Base-by-base conservation (phyloP, 805 yeast species). In the Myxozyma nipponensis region DNA sequence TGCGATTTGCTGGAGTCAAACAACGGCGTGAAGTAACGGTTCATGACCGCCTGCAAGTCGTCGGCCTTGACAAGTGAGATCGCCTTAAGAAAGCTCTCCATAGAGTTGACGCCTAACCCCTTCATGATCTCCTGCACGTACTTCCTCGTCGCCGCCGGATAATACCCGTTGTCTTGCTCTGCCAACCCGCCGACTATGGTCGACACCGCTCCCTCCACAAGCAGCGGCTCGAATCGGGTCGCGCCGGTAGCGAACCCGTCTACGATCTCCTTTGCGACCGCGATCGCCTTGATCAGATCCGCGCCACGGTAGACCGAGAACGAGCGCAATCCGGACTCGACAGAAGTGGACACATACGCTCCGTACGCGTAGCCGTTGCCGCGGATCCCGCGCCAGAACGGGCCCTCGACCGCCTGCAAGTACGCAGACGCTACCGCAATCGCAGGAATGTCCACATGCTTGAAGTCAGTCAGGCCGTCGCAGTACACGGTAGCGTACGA, bases 281-380 rank as follows among this genome's bases (percentile, higher is more conserved):
- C 32, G 32, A 70, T 67, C 4, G 84, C 83, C 55, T 81, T 79
- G 47, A 78, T 72, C 1, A 86, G 80, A 66, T 93, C 97, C 1
- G 95, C 78, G 13, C 95, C 96, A 55, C 96, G 77, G 62, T 86
- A 86, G 18, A 91, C 76, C 41, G 74, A 75, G 61, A 83, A 86
- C 3, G 75, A 73, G 55, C 91, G 67, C 46, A 75, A 78, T 2
- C 95, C 91, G 37, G 78, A 69, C 58, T 88, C 96, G 10, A 78
- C 63, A 54, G 77, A 75, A 42, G 79, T 73, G 39, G 73, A 63
- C 59, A 87, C 73, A 47, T 72, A 73, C 1, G 91, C 93, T 35
- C 96, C 97, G 66, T 93, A 93, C 0, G 97, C 97, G 39, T 86
- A 72, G 2, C 98, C 98, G 1, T 89, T 77, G 37, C 98, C 98